Evolutionary conservation across 495 filamentous ascomycete genomes (phyloP).

Genomic region (Penicillium flavigenum): DNA sequence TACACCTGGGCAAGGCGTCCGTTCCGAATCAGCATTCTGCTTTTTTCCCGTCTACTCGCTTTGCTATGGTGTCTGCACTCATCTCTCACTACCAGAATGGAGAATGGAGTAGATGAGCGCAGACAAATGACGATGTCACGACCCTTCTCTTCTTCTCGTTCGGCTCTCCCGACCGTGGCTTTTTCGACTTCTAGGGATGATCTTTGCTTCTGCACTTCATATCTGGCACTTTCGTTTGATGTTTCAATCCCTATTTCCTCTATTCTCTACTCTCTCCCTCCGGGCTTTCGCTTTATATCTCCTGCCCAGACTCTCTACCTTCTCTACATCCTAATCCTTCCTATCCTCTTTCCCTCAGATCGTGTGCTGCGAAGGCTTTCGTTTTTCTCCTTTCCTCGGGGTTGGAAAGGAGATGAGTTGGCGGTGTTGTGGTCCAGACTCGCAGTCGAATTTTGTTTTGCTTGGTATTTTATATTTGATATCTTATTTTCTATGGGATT

Average conservation of each 20-base stretch:
- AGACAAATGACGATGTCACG: constrained; percentile 32
- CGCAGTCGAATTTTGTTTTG: background rate
- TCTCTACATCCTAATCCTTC: background rate
- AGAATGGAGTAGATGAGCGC: background rate
- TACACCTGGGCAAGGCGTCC: background rate
- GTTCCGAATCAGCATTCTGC: constrained; percentile 11
- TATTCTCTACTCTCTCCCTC: constrained; percentile 5
- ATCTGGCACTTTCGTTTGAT: constrained; percentile 11
- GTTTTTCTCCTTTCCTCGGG: background rate
- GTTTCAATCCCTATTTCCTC: background rate
- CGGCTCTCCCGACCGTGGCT: constrained; percentile 21
- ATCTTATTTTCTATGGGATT: constrained; percentile 1
- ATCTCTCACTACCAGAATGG: constrained; percentile 4
- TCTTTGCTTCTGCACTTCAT: constrained; percentile 16
- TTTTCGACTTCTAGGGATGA: constrained; percentile 29
- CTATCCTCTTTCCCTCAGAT: constrained; percentile 1
- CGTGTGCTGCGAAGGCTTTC: constrained; percentile 11
- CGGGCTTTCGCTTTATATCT: background rate
- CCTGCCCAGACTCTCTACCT: background rate
- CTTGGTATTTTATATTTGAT: background rate
- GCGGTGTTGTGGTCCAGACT: constrained; percentile 10
- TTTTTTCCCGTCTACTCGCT: constrained; percentile 5
- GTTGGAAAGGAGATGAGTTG: constrained; percentile 1
- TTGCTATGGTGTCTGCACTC: constrained; percentile 3
- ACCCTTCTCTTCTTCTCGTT: constrained; percentile 32